Evolutionary conservation across 106 monocot genomes (phyloP).

Genomic region (Dendrobium nobile): DNA sequence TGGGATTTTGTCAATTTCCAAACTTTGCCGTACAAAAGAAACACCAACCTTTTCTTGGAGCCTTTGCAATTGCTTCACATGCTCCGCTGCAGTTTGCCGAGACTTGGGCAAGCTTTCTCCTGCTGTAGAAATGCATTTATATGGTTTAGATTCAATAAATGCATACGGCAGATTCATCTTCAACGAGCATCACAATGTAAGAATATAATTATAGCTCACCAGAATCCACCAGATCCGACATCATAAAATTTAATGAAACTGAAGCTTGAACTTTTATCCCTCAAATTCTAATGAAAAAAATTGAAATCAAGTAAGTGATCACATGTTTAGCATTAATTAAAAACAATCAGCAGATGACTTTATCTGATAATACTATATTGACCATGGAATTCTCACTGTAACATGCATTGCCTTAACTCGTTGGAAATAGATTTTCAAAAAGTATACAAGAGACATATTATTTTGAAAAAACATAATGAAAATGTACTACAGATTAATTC

Average conservation of each 20-base stretch:
- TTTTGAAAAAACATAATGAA: not conserved
- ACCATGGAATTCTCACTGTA: not conserved
- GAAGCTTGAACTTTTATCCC: not conserved
- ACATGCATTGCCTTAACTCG: not conserved
- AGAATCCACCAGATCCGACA: constrained; percentile 28
- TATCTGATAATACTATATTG: not conserved
- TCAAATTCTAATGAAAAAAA: not conserved
- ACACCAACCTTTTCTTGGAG: constrained; percentile 59
- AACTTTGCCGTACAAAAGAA: not conserved
- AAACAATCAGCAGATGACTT: not conserved
- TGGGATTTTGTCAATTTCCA: not conserved
- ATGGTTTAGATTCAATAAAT: constrained; percentile 3
- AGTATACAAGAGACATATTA: not conserved
- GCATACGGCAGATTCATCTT: not conserved
- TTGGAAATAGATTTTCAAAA: not conserved
- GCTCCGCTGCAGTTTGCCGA: constrained; percentile 33
- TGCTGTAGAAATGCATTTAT: constrained; percentile 4
- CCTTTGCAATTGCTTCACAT: constrained; percentile 51
- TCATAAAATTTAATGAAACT: not conserved
- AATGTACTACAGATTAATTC: not conserved
- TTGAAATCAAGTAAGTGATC: not conserved
- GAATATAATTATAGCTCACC: constrained; percentile 11
- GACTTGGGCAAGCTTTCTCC: constrained; percentile 18
- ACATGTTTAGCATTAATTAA: not conserved
- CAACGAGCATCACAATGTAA: not conserved